Evolutionary conservation across 805 yeast genomes (phyloP).

Genomic region (Dipodascopsis tothii): DNA sequence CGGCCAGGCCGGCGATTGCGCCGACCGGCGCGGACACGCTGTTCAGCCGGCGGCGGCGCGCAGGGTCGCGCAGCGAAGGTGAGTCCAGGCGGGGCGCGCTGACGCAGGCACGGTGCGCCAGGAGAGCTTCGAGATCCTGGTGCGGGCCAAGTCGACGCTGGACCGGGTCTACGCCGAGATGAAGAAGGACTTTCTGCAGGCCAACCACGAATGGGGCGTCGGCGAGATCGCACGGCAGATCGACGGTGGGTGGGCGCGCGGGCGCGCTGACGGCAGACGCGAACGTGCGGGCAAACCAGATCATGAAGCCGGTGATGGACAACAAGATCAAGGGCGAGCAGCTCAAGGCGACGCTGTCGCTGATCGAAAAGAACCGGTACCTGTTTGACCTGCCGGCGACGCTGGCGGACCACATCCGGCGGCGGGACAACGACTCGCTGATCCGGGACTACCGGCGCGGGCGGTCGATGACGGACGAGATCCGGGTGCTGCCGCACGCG

Average conservation of each 20-base stretch:
- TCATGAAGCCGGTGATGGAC: conserved; percentile 54
- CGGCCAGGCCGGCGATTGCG: background rate
- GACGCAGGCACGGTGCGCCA: background rate
- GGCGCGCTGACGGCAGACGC: conserved; percentile 37
- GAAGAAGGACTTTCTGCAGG: conserved; percentile 33
- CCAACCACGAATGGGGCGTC: conserved; percentile 31
- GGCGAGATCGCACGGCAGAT: conserved; percentile 33
- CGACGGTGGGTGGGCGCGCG: conserved; percentile 28
- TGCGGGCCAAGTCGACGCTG: conserved; percentile 54
- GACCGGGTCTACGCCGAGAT: conserved; percentile 55
- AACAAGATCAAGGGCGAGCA: conserved; percentile 43
- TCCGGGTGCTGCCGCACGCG: conserved; percentile 20
- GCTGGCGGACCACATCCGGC: conserved; percentile 38
- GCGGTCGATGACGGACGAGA: conserved; percentile 29
- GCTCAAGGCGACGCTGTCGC: conserved; percentile 42
- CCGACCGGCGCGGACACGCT: background rate
- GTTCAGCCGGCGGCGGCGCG: background rate
- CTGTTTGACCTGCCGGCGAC: conserved; percentile 53
- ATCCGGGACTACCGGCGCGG: conserved; percentile 53
- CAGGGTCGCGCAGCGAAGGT: background rate
- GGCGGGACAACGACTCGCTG: conserved; percentile 49
- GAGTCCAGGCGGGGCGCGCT: background rate
- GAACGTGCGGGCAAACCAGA: conserved; percentile 44
- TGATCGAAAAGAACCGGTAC: conserved; percentile 46
- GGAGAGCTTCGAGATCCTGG: conserved; percentile 55